Percentiles rank a stretch among this genome's conserved stretches.
Conservation (phyloP, 805 yeast species). For the Clavispora santaluciae region DNA sequence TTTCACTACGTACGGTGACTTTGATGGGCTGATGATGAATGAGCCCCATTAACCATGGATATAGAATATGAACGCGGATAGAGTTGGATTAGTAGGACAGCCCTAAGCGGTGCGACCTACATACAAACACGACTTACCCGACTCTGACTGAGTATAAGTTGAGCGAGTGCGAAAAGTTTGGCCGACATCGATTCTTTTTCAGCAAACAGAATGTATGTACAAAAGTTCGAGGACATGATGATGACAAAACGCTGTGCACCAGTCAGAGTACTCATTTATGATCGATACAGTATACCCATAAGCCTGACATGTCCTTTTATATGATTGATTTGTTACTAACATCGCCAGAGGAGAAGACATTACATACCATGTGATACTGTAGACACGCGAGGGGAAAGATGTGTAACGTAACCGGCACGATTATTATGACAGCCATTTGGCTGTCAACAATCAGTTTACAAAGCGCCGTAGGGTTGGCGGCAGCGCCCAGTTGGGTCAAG, state of each 20-base stretch:
- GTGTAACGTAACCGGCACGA: background rate
- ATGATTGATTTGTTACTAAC: background rate
- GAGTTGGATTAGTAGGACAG: background rate
- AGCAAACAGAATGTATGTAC: slow-evolving; percentile 11
- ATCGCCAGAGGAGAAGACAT: background rate
- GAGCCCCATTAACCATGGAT: background rate
- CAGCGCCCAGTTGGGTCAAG: no score
- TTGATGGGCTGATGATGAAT: slow-evolving; percentile 10
- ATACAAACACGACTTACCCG: slow-evolving; percentile 8
- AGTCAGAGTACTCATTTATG: slow-evolving; percentile 47
- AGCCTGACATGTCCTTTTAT: slow-evolving; percentile 31
- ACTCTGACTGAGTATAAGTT: background rate
- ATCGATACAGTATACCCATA: slow-evolving; percentile 44
- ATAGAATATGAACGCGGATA: background rate
- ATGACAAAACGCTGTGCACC: slow-evolving; percentile 51
- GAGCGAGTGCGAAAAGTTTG: background rate
- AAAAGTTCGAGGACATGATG: slow-evolving; percentile 19
- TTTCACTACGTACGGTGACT: slow-evolving; percentile 33
- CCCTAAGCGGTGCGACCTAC: background rate
- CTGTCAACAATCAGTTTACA: background rate
- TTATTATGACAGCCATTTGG: background rate
- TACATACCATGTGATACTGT: background rate
- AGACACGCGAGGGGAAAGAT: no score
- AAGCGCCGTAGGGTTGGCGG: background rate
- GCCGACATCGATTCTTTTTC: background rate